A percentile compares a stretch with the other conserved stretches of the same genome.
Conservation (phyloP, 2,329 filamentous ascomycete species). For the Colletotrichum falcatum region DNA sequence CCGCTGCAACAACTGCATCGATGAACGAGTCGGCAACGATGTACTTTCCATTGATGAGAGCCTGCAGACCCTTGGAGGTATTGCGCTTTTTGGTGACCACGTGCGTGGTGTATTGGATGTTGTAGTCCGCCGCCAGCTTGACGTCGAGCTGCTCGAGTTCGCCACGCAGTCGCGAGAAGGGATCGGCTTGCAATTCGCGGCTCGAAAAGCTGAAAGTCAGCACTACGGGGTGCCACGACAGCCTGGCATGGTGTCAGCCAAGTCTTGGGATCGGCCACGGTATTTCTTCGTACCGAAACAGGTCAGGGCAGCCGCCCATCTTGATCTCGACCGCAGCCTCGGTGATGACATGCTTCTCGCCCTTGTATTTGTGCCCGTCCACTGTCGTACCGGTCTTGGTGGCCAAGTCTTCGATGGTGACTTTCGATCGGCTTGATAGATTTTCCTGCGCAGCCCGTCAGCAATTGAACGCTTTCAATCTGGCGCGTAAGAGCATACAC, state of each 20-base stretch:
- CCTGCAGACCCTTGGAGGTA: slow-evolving; percentile 87
- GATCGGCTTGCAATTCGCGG: slow-evolving; percentile 76
- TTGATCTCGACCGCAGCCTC: slow-evolving; percentile 72
- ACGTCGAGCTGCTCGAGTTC: slow-evolving; percentile 88
- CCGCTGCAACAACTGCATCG: slow-evolving; percentile 75
- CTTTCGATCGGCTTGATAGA: slow-evolving; percentile 72
- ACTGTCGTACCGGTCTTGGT: slow-evolving; percentile 87
- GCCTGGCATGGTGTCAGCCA: slow-evolving; percentile 56
- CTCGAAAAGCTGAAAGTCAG: slow-evolving; percentile 83
- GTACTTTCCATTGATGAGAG: slow-evolving; percentile 82
- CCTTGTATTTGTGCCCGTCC: slow-evolving; percentile 78
- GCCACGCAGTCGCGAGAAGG: slow-evolving; percentile 70
- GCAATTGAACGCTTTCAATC: slow-evolving; percentile 1
- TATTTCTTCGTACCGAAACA: slow-evolving; percentile 63
- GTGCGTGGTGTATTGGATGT: slow-evolving; percentile 80
- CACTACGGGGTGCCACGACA: slow-evolving; percentile 84
- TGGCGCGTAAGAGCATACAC: slow-evolving; percentile 59
- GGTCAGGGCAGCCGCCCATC: slow-evolving; percentile 76
- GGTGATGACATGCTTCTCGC: slow-evolving; percentile 65
- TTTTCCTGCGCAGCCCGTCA: slow-evolving; percentile 60
- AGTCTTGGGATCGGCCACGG: neutral
- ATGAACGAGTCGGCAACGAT: slow-evolving; percentile 82
- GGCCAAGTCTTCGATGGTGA: slow-evolving; percentile 82
- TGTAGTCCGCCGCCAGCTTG: slow-evolving; percentile 82
- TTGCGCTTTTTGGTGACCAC: slow-evolving; percentile 92